A percentile compares a stretch with the other conserved stretches of the same genome.
Conservation (phyloP, 2,329 filamentous ascomycete species). For the Aspergillus fischeri region DNA sequence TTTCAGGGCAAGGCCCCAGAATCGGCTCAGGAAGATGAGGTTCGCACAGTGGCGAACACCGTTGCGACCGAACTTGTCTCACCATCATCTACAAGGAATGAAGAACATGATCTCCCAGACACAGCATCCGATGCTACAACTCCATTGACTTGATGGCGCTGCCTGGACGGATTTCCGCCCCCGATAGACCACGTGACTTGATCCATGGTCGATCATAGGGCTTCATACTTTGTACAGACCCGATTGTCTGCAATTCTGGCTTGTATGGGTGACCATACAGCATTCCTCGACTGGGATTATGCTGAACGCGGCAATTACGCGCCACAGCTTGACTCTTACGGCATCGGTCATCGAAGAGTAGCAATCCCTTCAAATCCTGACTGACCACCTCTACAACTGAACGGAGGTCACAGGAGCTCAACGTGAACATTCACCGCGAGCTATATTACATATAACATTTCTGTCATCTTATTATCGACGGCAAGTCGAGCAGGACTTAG, state of each 20-base stretch:
- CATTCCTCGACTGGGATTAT: background rate
- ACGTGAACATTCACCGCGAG: background rate
- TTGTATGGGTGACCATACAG: background rate
- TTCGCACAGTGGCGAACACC: slow-evolving; percentile 19
- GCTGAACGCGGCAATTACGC: background rate
- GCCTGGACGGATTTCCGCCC: background rate
- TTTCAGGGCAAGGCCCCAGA: slow-evolving; percentile 15
- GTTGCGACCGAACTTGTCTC: slow-evolving; percentile 25
- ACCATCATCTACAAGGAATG: slow-evolving; percentile 9
- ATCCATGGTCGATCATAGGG: background rate
- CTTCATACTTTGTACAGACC: background rate
- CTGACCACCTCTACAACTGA: background rate
- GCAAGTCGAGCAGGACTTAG: background rate
- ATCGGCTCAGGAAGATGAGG: slow-evolving; percentile 16
- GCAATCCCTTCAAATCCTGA: background rate
- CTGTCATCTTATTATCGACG: background rate
- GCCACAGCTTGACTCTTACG: background rate
- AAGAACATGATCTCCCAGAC: slow-evolving; percentile 18
- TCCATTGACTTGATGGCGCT: slow-evolving; percentile 8
- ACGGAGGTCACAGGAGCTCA: background rate
- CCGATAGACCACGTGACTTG: background rate
- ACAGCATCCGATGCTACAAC: slow-evolving; percentile 25
- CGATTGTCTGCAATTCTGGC: background rate
- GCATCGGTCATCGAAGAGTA: background rate
- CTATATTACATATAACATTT: background rate